Evolutionary conservation across 257 asterid species (phyloP), one percentile per base, ranked within the genome.

Genomic region (Leptodermis oblonga): DNA sequence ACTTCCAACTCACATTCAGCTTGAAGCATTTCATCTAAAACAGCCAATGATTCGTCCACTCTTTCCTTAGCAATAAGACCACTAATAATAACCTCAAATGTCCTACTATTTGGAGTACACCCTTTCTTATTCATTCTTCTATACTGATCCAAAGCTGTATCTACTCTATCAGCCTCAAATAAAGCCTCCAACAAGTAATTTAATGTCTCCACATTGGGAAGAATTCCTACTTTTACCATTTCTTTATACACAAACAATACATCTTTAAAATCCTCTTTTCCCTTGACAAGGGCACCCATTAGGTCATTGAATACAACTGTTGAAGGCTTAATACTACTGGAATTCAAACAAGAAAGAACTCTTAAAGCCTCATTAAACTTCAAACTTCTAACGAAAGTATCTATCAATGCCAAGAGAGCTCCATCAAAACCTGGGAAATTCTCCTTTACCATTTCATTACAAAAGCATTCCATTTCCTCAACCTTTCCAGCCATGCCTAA

Each of bases 191-290:
- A 71, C 69, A 92, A 66, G 73, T 70, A 86, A 85, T 90, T 92
- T 74, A 83, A 73, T 4, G 95, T 85, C 65, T 85, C 90, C 7
- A 87, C 67, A 77, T 84, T 74, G 4, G 98, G 98, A 22, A 72
- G 41, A 66, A 84, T 71, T 31, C 93, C 92, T 4, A 92, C 88
- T 81, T 88, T 90, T 74, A 83, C 93, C 85, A 92, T 80, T 79
- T 90, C 98, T 59, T 90, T 92, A 45, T 90, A 92, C 62, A 90
- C 96, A 79, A 90, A 88, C 70, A 92, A 70, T 13, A 90, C 92
- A 70, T 92, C 95, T 85, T 85, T 81, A 70, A 92, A 82, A 73
- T 77, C 95, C 7, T 77, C 80, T 72, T 81, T 85, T 23, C 46
- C 90, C 75, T 72, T 83, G 17, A 88, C 82, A 45, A 92, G 83